A percentile compares a stretch with the other conserved stretches of the same genome.
These are phyloP conservation scores for Talaromyces sp. DNA, from an alignment of 2,329 filamentous ascomycete genomes.

Conservation along the genomic window DNA sequence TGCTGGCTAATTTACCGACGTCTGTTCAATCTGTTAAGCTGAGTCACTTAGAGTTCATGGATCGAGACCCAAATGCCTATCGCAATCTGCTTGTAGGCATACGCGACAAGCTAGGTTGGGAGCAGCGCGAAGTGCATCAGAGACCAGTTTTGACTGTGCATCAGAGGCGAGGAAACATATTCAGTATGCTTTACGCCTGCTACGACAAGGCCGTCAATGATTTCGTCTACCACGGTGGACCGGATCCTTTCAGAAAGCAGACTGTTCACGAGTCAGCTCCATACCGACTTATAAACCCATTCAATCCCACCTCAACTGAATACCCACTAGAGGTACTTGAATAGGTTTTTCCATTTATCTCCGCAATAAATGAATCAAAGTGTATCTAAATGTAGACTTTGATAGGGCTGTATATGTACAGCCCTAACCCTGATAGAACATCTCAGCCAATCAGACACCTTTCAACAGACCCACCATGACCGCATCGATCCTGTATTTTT, in stretches of 20 bases:
- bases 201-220: conserved; percentile 3
- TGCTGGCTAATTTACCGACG: conserved; percentile 28
- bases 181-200: background rate
- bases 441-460: background rate
- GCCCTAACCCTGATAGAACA: background rate
- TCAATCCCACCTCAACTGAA: background rate
- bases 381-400: background rate
- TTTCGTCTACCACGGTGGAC: conserved; percentile 1
- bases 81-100: conserved; percentile 17
- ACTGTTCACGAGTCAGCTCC: background rate
- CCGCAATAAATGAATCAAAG: background rate
- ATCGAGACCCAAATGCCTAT: conserved; percentile 14
- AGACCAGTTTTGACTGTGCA: background rate
- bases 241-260: background rate
- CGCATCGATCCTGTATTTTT: background rate
- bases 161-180: background rate
- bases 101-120: background rate
- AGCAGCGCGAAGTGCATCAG: background rate
- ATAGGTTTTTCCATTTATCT: background rate
- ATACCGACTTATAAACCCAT: background rate
- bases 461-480: background rate
- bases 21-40: conserved; percentile 34
- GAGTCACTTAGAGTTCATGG: conserved; percentile 31
- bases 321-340: background rate
- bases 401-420: background rate